A percentile compares a stretch with the other conserved stretches of the same genome.
These are phyloP conservation scores for Scorias spongiosa DNA, from an alignment of 2,329 filamentous ascomycete genomes.

Conservation along the genomic window DNA sequence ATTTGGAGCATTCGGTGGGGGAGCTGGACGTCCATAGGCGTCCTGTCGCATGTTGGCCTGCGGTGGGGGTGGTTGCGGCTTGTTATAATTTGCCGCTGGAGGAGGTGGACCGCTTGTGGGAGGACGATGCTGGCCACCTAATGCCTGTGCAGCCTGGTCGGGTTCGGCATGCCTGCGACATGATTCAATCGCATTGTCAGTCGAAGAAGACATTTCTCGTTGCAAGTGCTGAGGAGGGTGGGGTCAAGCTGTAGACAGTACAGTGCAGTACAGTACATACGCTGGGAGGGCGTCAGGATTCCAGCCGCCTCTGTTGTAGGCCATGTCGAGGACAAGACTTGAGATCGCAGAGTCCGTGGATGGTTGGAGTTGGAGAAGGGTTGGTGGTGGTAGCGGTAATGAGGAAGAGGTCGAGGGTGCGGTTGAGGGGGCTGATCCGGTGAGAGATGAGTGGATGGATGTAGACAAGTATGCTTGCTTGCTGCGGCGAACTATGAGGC, in stretches of 20 bases:
- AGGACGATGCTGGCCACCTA: slow-evolving; percentile 8
- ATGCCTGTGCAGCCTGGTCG: slow-evolving; percentile 37
- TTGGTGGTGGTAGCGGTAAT: too few species aligned
- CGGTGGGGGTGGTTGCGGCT: slow-evolving; percentile 23
- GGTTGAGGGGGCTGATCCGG: too few species aligned
- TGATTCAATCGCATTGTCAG: slow-evolving; percentile 5
- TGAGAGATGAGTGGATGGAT: too few species aligned
- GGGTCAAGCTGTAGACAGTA: too few species aligned
- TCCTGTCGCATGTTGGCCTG: slow-evolving; percentile 25
- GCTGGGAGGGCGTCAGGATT: slow-evolving; percentile 91
- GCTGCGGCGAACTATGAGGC: too few species aligned
- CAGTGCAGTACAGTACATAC: slow-evolving; percentile 35
- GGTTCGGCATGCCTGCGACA: slow-evolving; percentile 54
- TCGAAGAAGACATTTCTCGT: slow-evolving; percentile 4
- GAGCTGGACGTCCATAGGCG: slow-evolving; percentile 12
- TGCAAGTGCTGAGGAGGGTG: slow-evolving; percentile 5
- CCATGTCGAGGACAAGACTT: slow-evolving; percentile 42
- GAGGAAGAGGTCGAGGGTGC: too few species aligned
- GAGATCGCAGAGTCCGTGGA: too few species aligned
- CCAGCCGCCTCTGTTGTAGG: slow-evolving; percentile 79
- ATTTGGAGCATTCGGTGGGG: slow-evolving; percentile 10
- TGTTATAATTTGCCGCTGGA: slow-evolving; percentile 25
- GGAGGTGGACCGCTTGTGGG: slow-evolving; percentile 8
- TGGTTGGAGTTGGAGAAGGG: too few species aligned
- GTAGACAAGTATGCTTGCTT: too few species aligned